phyloP scores from a whole-genome alignment of 495 filamentous ascomycete species.

The Acidiella bohemica region DNA sequence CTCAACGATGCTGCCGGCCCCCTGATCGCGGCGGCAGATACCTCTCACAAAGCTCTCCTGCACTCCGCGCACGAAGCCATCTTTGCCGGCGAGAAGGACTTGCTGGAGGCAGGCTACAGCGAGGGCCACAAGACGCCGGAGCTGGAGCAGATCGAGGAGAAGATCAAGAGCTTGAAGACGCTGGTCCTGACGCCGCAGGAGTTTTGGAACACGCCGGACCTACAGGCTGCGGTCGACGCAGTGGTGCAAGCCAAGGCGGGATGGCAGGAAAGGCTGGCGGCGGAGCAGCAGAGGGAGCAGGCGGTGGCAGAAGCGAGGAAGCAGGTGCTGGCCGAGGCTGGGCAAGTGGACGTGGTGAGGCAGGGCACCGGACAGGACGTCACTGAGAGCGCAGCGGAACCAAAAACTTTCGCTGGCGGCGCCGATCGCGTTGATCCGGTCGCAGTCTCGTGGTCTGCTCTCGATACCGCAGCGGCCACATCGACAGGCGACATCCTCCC shows the following conservation, averaged over 20 bases:
- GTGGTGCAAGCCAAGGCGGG: conserved; percentile 5
- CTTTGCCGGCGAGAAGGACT: conserved; percentile 12
- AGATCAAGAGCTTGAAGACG: conserved; percentile 5
- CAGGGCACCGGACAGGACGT: too few relatives aligned
- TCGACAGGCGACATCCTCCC: too few relatives aligned
- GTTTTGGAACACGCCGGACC: conserved; percentile 6
- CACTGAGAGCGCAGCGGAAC: too few relatives aligned
- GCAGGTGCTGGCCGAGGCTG: conserved; percentile 3
- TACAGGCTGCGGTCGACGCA: conserved; percentile 1
- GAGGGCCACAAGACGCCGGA: background rate
- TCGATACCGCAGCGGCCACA: too few relatives aligned
- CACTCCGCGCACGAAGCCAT: conserved; percentile 9
- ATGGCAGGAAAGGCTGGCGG: conserved; percentile 4
- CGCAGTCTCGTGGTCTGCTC: too few relatives aligned
- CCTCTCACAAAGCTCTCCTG: conserved; percentile 2
- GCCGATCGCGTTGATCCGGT: background rate
- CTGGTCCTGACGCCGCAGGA: conserved; percentile 11
- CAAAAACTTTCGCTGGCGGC: background rate
- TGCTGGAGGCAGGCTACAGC: conserved; percentile 1
- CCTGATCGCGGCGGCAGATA: background rate
- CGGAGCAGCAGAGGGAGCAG: background rate
- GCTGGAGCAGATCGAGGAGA: background rate
- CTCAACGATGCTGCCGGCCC: conserved; percentile 4
- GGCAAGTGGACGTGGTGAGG: background rate
- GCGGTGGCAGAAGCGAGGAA: conserved; percentile 7